Percentiles rank a stretch among this genome's conserved stretches.
Conservation (phyloP, 106 monocot genomes). For the Allium sativum region DNA sequence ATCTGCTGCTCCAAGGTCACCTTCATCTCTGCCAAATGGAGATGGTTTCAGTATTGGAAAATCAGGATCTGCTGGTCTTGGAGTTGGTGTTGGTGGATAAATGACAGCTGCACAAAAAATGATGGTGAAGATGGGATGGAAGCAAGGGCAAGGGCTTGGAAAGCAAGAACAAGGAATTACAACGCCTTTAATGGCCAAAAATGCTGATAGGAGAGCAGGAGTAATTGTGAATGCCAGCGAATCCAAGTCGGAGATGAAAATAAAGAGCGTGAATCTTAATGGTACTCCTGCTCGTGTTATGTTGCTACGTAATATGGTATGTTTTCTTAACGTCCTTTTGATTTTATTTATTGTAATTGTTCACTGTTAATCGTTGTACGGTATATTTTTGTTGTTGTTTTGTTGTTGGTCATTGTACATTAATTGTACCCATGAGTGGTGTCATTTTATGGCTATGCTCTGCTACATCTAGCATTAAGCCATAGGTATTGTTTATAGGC, state of each 20-base stretch:
- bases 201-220: slow-evolving; percentile 92
- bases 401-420: too few relatives aligned
- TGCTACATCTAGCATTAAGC: too few relatives aligned
- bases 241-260: slow-evolving; percentile 67
- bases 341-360: not conserved
- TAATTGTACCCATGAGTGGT: too few relatives aligned
- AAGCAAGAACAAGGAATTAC: slow-evolving; percentile 97
- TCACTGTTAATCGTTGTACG: too few relatives aligned
- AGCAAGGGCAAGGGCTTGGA: slow-evolving; percentile 95
- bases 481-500: too few relatives aligned
- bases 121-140: slow-evolving; percentile 99
- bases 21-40: slow-evolving; percentile 58
- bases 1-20: slow-evolving; percentile 29
- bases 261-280: slow-evolving; percentile 68
- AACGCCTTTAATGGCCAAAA: slow-evolving; percentile 91
- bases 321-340: not conserved
- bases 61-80: slow-evolving; percentile 64
- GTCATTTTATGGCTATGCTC: too few relatives aligned
- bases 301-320: slow-evolving; percentile 91
- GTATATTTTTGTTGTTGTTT: too few relatives aligned
- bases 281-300: slow-evolving; percentile 71
- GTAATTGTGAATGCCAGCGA: slow-evolving; percentile 94
- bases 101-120: slow-evolving; percentile 99
- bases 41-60: slow-evolving; percentile 83
- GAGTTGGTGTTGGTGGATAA: slow-evolving; percentile 91